Evolutionary conservation across 2,329 filamentous ascomycete genomes (phyloP).

Genomic region (Diaporthe sp.): DNA sequence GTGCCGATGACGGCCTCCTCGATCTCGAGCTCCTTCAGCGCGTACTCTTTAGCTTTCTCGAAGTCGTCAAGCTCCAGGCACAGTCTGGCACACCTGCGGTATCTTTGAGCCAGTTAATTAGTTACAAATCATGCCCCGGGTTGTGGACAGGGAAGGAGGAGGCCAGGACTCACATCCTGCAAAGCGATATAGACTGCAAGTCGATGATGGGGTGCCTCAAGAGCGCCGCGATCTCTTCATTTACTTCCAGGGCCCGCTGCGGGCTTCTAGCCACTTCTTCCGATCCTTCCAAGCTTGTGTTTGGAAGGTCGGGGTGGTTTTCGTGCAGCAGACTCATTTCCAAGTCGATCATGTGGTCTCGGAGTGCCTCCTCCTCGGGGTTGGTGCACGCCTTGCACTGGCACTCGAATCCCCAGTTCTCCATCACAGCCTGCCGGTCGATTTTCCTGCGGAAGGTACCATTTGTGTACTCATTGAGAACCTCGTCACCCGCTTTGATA

Average conservation of each 20-base stretch:
- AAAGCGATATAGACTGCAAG: neutral
- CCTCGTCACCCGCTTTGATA: neutral
- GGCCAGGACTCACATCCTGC: neutral
- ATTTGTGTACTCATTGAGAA: neutral
- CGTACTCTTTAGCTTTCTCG: neutral
- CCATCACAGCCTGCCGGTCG: neutral
- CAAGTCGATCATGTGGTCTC: neutral
- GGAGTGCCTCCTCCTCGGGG: neutral
- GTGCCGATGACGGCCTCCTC: neutral
- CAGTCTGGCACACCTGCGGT: neutral
- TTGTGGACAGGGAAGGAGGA: too few relatives aligned
- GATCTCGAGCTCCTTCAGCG: neutral
- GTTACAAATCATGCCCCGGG: neutral
- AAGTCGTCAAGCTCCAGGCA: neutral
- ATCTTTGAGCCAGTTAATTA: neutral
- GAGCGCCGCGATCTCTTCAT: neutral
- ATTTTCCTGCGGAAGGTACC: neutral
- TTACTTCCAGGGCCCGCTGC: neutral
- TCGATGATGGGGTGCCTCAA: neutral
- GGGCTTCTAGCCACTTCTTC: neutral
- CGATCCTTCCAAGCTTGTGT: neutral
- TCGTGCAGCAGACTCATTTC: neutral
- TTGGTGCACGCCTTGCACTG: neutral
- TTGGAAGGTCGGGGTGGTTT: neutral
- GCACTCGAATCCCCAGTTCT: neutral